Evolutionary conservation across 1,284 basidiomycete species (phyloP), one percentile per base, ranked within the genome.

Genomic region (Cryptococcus hybrid): DNA sequence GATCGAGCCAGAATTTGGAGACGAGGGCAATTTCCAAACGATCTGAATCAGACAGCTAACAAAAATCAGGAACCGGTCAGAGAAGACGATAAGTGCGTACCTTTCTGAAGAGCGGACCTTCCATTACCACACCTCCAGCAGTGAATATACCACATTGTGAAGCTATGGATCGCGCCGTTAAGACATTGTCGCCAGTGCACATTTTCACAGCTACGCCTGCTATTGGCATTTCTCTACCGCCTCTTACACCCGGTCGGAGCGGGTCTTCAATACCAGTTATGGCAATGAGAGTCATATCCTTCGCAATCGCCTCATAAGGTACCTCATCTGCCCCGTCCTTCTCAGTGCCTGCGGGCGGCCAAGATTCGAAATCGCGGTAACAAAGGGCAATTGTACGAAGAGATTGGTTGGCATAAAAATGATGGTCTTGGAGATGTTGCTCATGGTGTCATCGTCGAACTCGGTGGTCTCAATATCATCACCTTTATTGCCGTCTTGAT

Each of bases 131-230:
- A 49, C 94, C 94, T 40, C 92, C 93, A 1, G 88, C 79, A 6
- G 87, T 89, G 78, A 89, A 96, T 75, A 98, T 97, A 46, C 94
- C 92, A 73, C 94, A 98, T 73, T 98, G 95, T 6, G 84, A 83
- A 40, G 95, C 93, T 68, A 99, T 99, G 6, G 93, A 97, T 30
- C 69, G 64, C 37, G 80, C 80, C 6, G 92, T 95, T 47, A 98
- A 83, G 51, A 94, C 90, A 67, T 98, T 99, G 79, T 99, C 95
- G 72, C 94, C 95, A 0, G 95, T 98, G 77, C 92, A 96, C 94
- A 99, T 99, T 82, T 97, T 98, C 80, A 99, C 87, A 36, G 84
- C 83, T n/a, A 99, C 93, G 65, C 94, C 94, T 43, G 96, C 95
- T 55, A 82, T 67, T 86, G 85, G 74, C 93, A 97, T 62, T 89